Conservation (phyloP, 2,329 filamentous ascomycete species). For the Penicillium decumbens region DNA sequence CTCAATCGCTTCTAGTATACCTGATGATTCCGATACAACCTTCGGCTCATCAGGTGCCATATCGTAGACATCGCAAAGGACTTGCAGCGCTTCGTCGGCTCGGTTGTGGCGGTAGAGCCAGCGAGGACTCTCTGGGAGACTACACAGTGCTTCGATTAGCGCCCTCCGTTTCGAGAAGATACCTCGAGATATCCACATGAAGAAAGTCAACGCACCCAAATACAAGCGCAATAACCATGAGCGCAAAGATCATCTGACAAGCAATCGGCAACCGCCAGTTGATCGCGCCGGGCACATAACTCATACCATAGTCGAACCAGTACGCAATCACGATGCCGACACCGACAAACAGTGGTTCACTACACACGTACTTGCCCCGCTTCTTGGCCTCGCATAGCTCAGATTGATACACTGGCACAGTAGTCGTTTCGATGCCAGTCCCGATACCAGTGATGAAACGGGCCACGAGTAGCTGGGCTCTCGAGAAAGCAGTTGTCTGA, state of each 20-base stretch:
- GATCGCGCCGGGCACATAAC: conserved; percentile 38
- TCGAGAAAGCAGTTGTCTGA: conserved; percentile 32
- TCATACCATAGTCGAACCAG: conserved; percentile 36
- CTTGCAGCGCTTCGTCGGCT: conserved; percentile 28
- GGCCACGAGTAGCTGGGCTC: conserved; percentile 39
- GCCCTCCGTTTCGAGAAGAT: background rate
- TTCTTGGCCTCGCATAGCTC: conserved; percentile 45
- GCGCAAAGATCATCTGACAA: conserved; percentile 44
- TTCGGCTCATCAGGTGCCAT: conserved; percentile 20
- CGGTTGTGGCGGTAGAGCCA: conserved; percentile 45
- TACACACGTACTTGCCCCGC: conserved; percentile 43
- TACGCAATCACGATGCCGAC: conserved; percentile 37
- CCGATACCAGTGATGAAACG: conserved; percentile 50
- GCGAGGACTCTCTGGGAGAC: conserved; percentile 40
- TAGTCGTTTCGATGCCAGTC: conserved; percentile 44
- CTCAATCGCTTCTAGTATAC: conserved; percentile 45
- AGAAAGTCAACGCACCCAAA: conserved; percentile 18
- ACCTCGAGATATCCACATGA: conserved; percentile 2
- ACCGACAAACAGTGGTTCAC: conserved; percentile 39
- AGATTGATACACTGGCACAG: conserved; percentile 42
- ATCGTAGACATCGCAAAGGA: conserved; percentile 29
- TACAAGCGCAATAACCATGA: conserved; percentile 41
- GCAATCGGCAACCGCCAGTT: conserved; percentile 48
- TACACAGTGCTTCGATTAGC: conserved; percentile 6
- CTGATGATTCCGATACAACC: conserved; percentile 30